A percentile compares a stretch with the other conserved stretches of the same genome.
phyloP scores from a whole-genome alignment of 768 basidiomycete species.

The Lepiota brunneoincarnata region DNA sequence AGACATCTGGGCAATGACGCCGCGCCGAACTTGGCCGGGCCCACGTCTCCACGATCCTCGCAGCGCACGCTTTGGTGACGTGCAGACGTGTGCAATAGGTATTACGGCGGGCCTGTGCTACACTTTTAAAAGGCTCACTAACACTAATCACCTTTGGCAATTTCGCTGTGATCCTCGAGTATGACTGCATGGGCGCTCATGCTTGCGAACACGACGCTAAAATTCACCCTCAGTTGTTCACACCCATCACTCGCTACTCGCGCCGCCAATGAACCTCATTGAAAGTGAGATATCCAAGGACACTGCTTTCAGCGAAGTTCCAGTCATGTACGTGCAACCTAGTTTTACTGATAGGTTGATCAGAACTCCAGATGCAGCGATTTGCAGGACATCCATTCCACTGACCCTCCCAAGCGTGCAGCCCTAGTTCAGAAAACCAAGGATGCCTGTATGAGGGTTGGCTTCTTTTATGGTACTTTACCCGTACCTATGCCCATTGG shows the following conservation, averaged over 20 bases:
- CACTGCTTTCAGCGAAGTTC: slow-evolving; percentile 31
- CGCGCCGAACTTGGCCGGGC: neutral
- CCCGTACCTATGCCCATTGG: neutral
- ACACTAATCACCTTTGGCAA: too few species aligned
- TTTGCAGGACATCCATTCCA: slow-evolving; percentile 34
- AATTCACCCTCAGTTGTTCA: neutral
- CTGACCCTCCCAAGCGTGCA: slow-evolving; percentile 35
- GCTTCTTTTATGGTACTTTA: slow-evolving; percentile 76
- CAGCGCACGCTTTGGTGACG: too few species aligned
- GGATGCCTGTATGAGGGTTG: slow-evolving; percentile 77
- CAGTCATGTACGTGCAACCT: slow-evolving; percentile 32
- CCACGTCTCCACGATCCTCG: too few species aligned
- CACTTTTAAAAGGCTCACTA: too few species aligned
- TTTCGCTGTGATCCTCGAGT: too few species aligned
- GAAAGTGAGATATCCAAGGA: slow-evolving; percentile 14
- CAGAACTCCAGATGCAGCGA: slow-evolving; percentile 32
- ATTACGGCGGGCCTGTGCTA: too few species aligned
- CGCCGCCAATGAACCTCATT: slow-evolving; percentile 12
- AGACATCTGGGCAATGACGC: too few species aligned
- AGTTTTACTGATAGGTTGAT: neutral
- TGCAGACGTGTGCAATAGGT: too few species aligned
- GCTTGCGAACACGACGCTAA: too few species aligned
- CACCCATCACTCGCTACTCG: neutral
- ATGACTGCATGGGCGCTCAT: too few species aligned
- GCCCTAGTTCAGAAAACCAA: slow-evolving; percentile 57